These are phyloP conservation scores for Kwoniella sp. DNA, from an alignment of 768 basidiomycete species.

Conservation along the genomic window DNA sequence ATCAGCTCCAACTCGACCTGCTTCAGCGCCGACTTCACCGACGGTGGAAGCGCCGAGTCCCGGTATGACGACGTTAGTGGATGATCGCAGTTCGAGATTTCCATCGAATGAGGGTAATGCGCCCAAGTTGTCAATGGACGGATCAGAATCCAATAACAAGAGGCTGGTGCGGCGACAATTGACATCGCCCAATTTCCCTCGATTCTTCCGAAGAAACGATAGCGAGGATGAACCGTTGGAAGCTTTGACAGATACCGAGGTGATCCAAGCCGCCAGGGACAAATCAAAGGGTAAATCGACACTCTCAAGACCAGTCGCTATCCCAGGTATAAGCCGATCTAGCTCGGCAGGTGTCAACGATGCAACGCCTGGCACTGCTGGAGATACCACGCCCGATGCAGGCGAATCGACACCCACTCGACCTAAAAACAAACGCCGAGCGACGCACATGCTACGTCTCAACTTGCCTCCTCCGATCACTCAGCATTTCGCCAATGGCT, in stretches of 20 bases:
- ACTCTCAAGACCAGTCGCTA: conserved; percentile 12
- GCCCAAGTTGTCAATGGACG: background rate
- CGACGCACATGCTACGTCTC: conserved; percentile 17
- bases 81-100: conserved; percentile 12
- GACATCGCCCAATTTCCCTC: conserved; percentile 24
- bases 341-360: background rate
- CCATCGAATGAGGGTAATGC: conserved; percentile 13
- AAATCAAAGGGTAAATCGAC: conserved; percentile 5
- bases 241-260: conserved; percentile 21
- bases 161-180: conserved; percentile 12
- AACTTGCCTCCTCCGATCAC: conserved; percentile 30
- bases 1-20: conserved; percentile 10
- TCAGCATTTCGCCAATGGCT: conserved; percentile 37
- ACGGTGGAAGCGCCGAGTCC: conserved; percentile 23
- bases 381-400: conserved; percentile 3
- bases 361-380: background rate
- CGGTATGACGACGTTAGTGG: conserved; percentile 21
- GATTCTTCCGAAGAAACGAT: conserved; percentile 17
- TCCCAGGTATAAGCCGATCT: background rate
- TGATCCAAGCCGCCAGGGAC: background rate
- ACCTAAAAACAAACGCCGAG: conserved; percentile 17
- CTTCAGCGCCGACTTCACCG: conserved; percentile 22
- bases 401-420: conserved; percentile 17
- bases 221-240: conserved; percentile 16
- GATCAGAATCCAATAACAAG: background rate